These are phyloP conservation scores for Gremmenia infestans DNA, from an alignment of 2,329 filamentous ascomycete species.

Conservation along the genomic window DNA sequence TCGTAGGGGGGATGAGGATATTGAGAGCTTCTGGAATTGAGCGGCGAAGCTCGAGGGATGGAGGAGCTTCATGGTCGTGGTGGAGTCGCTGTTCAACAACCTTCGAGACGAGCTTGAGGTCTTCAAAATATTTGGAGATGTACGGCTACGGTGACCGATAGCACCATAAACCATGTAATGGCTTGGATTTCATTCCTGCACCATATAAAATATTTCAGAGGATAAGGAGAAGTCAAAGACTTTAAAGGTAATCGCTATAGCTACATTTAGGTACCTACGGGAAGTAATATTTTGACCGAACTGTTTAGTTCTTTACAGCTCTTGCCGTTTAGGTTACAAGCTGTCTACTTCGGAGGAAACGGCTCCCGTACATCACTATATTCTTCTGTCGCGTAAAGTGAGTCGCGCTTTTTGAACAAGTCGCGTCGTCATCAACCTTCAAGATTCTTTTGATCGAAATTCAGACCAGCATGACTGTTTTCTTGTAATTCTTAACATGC, in stretches of 20 bases:
- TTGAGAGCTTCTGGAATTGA: slow-evolving; percentile 27
- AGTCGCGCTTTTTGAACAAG: slow-evolving; percentile 15
- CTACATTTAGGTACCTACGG: neutral
- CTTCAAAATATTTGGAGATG: neutral
- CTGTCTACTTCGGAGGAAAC: neutral
- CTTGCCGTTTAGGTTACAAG: neutral
- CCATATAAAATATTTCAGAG: neutral
- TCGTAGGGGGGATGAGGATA: slow-evolving; percentile 32
- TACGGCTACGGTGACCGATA: neutral
- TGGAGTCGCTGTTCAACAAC: slow-evolving; percentile 2
- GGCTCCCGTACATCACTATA: neutral
- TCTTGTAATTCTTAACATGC: neutral
- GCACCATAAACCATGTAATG: neutral
- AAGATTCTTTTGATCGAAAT: neutral
- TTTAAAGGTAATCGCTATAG: neutral
- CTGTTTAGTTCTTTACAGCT: neutral
- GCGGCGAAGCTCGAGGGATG: slow-evolving; percentile 25
- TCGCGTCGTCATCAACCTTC: slow-evolving; percentile 19
- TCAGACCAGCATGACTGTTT: neutral
- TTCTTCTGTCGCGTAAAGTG: slow-evolving; percentile 1
- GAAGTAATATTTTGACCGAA: too few relatives aligned
- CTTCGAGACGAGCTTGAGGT: neutral
- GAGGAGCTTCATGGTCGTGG: slow-evolving; percentile 26
- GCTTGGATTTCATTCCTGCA: neutral
- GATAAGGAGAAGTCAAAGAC: neutral